Evolutionary conservation across 768 basidiomycete genomes (phyloP), one percentile per base, ranked within the genome.

Genomic region (Phylloporus scabripes): DNA sequence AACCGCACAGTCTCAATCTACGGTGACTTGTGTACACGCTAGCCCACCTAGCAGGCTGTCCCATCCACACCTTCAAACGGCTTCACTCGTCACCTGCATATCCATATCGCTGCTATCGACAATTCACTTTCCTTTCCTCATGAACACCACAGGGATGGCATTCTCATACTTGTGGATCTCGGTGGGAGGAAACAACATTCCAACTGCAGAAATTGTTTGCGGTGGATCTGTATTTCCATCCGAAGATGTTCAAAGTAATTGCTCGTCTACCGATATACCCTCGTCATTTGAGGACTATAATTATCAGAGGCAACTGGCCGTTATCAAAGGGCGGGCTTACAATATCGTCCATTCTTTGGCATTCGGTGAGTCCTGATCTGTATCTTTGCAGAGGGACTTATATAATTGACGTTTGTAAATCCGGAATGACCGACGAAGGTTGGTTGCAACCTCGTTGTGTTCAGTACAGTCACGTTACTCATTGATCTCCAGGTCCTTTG

Each of bases 111-210:
- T 39, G 92, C 92, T 9, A 95, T 95, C 52, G 92, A 94, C 61
- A 94, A 94, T 65, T 92, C 89, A 0, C 77, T 95, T 32, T 88
- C 89, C 2, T 95, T 92, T 60, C 92, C 92, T 21, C 89, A 93
- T 55, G 85, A 92, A 59, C 91, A 94, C 92, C 92, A 0, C 78
- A 81, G 51, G 91, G 81, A 26, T 82, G 79, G 80, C 76, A 82
- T 33, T 83, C 83, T 11, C 93, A 85, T 60, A 88, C 90, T 1
- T 94, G 91, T 56, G 90, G 89, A 23, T 92, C 70, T 8, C 94
- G 92, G 92, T 95, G 92, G 92, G 81, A 87, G 59, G 84, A 91
- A 61, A 92, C 91, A 7, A 87, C 83, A 3, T 85, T 73, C 53
- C 79, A 89, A 54, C 70, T 94, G 14, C 76, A 85, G 55, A 83